Percentiles rank a stretch among this genome's conserved stretches.
These are phyloP conservation scores for Fusarium sp. DNA, from an alignment of 2,329 filamentous ascomycete species.

Conservation along the genomic window DNA sequence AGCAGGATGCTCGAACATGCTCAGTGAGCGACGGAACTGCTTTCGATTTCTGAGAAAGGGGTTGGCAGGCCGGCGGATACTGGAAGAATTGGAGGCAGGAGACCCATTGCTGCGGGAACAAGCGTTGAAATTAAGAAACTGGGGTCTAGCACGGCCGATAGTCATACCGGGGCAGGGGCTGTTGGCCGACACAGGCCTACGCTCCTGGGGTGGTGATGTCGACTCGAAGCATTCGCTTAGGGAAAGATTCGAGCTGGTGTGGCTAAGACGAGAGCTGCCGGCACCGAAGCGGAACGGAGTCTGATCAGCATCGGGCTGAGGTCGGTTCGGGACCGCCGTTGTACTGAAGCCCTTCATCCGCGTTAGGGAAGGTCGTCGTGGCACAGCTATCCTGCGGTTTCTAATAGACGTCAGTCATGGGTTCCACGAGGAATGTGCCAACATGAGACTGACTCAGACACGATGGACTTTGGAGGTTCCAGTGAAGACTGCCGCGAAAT, in stretches of 20 bases:
- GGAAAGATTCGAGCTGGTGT: slow-evolving; percentile 60
- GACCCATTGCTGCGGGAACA: slow-evolving; percentile 74
- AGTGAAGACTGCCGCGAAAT: slow-evolving; percentile 57
- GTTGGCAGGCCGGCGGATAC: slow-evolving; percentile 77
- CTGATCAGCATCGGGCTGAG: slow-evolving; percentile 70
- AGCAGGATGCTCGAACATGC: slow-evolving; percentile 95
- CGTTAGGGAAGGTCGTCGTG: slow-evolving; percentile 77
- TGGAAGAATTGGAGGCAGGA: slow-evolving; percentile 68
- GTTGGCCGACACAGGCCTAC: slow-evolving; percentile 67
- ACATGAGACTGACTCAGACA: slow-evolving; percentile 61
- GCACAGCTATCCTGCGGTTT: slow-evolving; percentile 72
- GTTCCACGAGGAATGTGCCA: slow-evolving; percentile 26
- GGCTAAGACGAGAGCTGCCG: slow-evolving; percentile 42
- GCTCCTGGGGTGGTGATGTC: slow-evolving; percentile 77
- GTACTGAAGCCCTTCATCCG: slow-evolving; percentile 80
- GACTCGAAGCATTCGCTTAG: slow-evolving; percentile 81
- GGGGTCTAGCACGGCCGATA: slow-evolving; percentile 69
- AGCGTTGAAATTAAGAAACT: slow-evolving; percentile 68
- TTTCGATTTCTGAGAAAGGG: slow-evolving; percentile 81
- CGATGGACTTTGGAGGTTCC: slow-evolving; percentile 59
- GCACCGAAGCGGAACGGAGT: slow-evolving; percentile 79
- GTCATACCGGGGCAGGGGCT: slow-evolving; percentile 65
- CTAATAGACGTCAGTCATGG: slow-evolving; percentile 38
- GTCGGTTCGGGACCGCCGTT: slow-evolving; percentile 68
- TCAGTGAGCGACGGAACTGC: slow-evolving; percentile 89